Percentiles rank a stretch among this genome's conserved stretches.
Evolutionary conservation across 306 rosid species (phyloP).

Genomic region (Acacia melanoxylon): DNA sequence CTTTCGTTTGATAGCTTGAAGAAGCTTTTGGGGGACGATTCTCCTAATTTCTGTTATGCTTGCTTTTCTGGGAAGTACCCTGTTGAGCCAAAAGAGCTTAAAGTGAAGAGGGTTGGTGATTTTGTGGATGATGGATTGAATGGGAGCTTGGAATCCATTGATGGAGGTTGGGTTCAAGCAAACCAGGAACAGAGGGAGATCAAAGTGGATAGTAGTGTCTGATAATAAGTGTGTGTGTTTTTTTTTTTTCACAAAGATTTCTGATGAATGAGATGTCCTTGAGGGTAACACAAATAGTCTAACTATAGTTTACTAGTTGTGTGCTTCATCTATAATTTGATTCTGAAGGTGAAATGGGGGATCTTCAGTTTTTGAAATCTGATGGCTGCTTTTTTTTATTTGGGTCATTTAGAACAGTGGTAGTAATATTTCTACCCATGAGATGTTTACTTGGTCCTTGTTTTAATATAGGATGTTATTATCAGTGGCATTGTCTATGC

Average conservation of each 20-base stretch:
- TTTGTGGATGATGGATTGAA: conserved; percentile 85
- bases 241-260: not conserved
- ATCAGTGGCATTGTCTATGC: not conserved
- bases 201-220: conserved; percentile 24
- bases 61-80: conserved; percentile 95
- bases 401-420: not conserved
- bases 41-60: conserved; percentile 77
- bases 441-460: not conserved
- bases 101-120: conserved; percentile 91
- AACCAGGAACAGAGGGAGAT: conserved; percentile 40
- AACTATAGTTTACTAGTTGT: conserved; percentile 8
- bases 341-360: conserved; percentile 21
- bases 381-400: not conserved
- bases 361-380: not conserved
- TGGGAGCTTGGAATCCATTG: conserved; percentile 82
- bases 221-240: not conserved
- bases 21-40: conserved; percentile 48
- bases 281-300: conserved; percentile 10
- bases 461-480: not conserved
- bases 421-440: not conserved
- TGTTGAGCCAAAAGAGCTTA: conserved; percentile 80
- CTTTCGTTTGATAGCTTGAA: conserved; percentile 71
- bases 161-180: conserved; percentile 86
- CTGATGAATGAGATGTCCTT: conserved; percentile 39
- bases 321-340: conserved; percentile 33